Evolutionary conservation across 306 rosid species (phyloP).

Genomic region (Potentilla sterilis): DNA sequence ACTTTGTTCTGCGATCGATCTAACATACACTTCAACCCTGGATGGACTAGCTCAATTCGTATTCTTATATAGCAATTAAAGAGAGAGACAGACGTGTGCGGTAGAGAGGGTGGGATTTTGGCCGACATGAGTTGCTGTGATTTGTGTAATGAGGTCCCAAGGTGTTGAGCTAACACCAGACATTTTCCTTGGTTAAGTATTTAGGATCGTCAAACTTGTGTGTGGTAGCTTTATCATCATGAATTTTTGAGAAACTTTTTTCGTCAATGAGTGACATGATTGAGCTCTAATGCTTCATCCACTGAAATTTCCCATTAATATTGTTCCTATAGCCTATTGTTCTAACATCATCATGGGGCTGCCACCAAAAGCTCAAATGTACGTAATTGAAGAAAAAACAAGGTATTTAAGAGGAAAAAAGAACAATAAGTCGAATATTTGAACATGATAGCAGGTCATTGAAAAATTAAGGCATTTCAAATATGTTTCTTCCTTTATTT

Average conservation of each 20-base stretch:
- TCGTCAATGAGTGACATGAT: neutral
- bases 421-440: neutral
- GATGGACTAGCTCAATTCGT: neutral
- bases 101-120: neutral
- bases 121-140: neutral
- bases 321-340: neutral
- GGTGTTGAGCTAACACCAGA: neutral
- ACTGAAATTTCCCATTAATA: too few species aligned
- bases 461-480: neutral
- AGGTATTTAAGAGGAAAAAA: neutral
- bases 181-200: neutral
- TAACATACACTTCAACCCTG: neutral
- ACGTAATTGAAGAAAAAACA: neutral
- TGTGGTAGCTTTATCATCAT: neutral
- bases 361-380: neutral
- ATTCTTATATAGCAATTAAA: neutral
- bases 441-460: neutral
- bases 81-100: neutral
- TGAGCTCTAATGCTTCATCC: constrained; percentile 2
- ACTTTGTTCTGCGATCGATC: neutral
- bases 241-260: neutral
- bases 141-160: neutral
- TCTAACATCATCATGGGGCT: neutral
- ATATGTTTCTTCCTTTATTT: neutral
- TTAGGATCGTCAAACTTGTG: constrained; percentile 1